These are phyloP conservation scores for Rhodotorula sp. DNA, from an alignment of 1,284 basidiomycete genomes.

Conservation along the genomic window DNA sequence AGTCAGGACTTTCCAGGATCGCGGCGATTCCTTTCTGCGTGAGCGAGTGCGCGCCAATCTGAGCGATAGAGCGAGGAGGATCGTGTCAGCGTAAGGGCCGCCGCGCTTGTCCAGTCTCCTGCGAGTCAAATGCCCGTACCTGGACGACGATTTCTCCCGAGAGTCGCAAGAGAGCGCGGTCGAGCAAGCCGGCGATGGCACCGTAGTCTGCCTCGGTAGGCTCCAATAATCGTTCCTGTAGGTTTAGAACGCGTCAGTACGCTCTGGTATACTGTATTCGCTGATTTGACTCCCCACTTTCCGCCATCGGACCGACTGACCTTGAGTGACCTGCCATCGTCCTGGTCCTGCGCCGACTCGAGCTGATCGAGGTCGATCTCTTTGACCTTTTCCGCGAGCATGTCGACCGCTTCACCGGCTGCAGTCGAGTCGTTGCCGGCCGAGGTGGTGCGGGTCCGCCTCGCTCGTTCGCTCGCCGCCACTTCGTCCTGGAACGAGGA, in stretches of 20 bases:
- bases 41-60: conserved; percentile 6
- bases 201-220: conserved; percentile 4
- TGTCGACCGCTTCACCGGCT: not conserved
- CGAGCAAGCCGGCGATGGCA: conserved; percentile 21
- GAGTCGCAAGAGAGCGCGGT: conserved; percentile 21
- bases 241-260: not conserved
- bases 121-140: conserved; percentile 3
- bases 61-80: too few relatives aligned
- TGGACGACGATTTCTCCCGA: conserved; percentile 38
- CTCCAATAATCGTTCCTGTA: conserved; percentile 9
- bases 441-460: not conserved
- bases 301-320: not conserved
- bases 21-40: conserved; percentile 19
- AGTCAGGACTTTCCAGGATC: conserved; percentile 38
- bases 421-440: not conserved
- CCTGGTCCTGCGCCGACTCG: not conserved
- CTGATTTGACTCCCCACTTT: conserved; percentile 1
- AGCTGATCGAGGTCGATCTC: conserved; percentile 5
- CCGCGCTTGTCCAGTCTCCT: too few relatives aligned
- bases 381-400: conserved; percentile 7
- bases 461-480: not conserved
- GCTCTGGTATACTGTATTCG: not conserved
- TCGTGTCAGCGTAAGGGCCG: not conserved
- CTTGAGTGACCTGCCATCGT: conserved; percentile 3
- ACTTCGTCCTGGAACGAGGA: conserved; percentile 26